Evolutionary conservation across 768 basidiomycete genomes (phyloP), one percentile per base, ranked within the genome.

Genomic region (Lentinula boryana): DNA sequence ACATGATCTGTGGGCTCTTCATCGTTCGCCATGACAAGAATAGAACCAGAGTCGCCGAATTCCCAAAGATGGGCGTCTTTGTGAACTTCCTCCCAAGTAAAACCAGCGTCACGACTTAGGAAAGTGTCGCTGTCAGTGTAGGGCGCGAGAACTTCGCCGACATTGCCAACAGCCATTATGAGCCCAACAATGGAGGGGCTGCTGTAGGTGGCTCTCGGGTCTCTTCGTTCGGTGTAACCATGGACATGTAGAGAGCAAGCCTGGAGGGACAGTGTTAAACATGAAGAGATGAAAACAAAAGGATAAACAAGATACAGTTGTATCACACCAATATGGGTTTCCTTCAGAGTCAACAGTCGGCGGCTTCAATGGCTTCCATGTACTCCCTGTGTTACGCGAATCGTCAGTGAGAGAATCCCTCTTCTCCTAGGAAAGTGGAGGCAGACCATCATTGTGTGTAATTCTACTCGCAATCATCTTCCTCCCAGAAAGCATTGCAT

Each of bases 11-110:
- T 95, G 0, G 95, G 84, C 61, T 89, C 89, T 70, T 98, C 96
- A 71, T 99, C 97, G 72, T 98, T 98, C 48, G 86, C 93, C 76
- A 99, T 88, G 65, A 99, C 78, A 38, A 98, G 80, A 60, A 99
- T 80, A 1, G 95, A 95, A 4, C 97, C 97, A 0, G 93, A 96
- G 75, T 98, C 97, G 32, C 96, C 96, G 67, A 96, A 98, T 70
- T 95, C 95, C 94, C 93, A 99, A 41, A 98, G 80, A 69, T 98
- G 91, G 0, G 97, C 96, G 65, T 96, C 95, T 71, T 99, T 99
- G 78, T 95, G 95, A 0, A 99, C 89, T 75, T 99, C 97, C 70
- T 97, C 86, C 97, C 97, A 99, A 0, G 92, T 94, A 74, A 97
- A 97, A 8, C 97, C 97, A 2, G 86, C 97, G 66, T 99, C 93